Evolutionary conservation across 768 basidiomycete genomes (phyloP).

Genomic region (Phlegmacium glaucopus): DNA sequence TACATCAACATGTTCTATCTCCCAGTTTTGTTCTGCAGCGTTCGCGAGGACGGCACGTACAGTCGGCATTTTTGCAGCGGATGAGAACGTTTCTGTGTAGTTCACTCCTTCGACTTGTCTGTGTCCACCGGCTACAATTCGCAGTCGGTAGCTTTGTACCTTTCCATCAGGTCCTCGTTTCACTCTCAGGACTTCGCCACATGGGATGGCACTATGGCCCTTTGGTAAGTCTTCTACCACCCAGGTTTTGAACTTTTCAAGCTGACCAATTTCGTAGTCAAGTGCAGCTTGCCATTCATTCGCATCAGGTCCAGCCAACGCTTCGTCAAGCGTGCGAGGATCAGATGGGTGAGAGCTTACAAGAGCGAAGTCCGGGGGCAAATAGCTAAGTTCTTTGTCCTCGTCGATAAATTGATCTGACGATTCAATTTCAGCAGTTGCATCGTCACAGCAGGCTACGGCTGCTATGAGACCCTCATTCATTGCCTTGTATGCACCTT

Average conservation of each 20-base stretch:
- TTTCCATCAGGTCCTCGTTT: slow-evolving; percentile 33
- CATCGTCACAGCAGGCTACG: too few relatives aligned
- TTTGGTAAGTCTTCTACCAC: slow-evolving; percentile 20
- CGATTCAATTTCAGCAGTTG: neutral
- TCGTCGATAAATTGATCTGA: neutral
- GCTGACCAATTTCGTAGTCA: slow-evolving; percentile 21
- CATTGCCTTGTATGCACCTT: too few relatives aligned
- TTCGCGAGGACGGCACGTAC: slow-evolving; percentile 29
- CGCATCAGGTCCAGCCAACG: slow-evolving; percentile 2
- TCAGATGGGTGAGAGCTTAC: neutral
- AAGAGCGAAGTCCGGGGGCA: neutral
- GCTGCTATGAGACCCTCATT: too few relatives aligned
- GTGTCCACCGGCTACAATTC: slow-evolving; percentile 32
- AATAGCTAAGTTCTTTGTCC: neutral
- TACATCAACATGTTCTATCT: slow-evolving; percentile 40
- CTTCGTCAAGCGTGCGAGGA: slow-evolving; percentile 3
- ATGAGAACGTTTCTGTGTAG: slow-evolving; percentile 23
- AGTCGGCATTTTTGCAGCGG: slow-evolving; percentile 28
- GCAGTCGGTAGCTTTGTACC: slow-evolving; percentile 29
- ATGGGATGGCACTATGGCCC: slow-evolving; percentile 19
- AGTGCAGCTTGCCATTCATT: slow-evolving; percentile 20
- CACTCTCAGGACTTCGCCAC: slow-evolving; percentile 30
- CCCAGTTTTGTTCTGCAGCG: slow-evolving; percentile 28
- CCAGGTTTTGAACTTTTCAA: slow-evolving; percentile 28
- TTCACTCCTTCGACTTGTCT: slow-evolving; percentile 33